phyloP scores from a whole-genome alignment of 371 early-diverging fungal genomes.

The Mortierella sp. region DNA sequence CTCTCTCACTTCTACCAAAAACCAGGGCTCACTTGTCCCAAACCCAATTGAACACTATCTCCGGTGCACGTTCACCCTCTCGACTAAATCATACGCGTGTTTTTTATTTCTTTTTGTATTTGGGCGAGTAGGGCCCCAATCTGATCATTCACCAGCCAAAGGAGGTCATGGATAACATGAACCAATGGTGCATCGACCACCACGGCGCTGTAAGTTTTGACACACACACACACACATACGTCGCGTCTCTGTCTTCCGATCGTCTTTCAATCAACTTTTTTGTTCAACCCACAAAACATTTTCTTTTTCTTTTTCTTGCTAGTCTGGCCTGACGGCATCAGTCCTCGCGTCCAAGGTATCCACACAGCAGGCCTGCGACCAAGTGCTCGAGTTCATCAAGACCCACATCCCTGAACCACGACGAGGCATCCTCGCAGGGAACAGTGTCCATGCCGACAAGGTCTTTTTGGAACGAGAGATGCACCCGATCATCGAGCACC shows the following conservation, averaged over 20 bases:
- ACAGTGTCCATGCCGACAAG: constrained; percentile 93
- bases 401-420: constrained; percentile 71
- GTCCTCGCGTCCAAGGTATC: constrained; percentile 81
- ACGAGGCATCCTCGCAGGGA: constrained; percentile 89
- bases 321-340: constrained; percentile 88
- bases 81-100: too few species aligned
- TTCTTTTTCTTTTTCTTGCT: neutral
- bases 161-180: constrained; percentile 88
- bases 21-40: too few species aligned
- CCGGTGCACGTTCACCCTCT: too few species aligned
- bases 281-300: neutral
- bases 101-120: neutral
- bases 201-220: constrained; percentile 76
- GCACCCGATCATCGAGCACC: constrained; percentile 79
- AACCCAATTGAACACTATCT: too few species aligned
- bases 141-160: constrained; percentile 86
- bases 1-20: too few species aligned
- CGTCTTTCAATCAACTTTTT: neutral
- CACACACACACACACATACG: neutral
- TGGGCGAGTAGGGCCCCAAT: constrained; percentile 72
- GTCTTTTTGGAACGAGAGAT: constrained; percentile 86
- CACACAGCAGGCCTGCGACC: constrained; percentile 77
- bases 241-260: neutral
- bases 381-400: constrained; percentile 81
- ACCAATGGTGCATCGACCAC: constrained; percentile 92